Conservation (phyloP, 1,284 basidiomycete species). For the Irpex sp. region DNA sequence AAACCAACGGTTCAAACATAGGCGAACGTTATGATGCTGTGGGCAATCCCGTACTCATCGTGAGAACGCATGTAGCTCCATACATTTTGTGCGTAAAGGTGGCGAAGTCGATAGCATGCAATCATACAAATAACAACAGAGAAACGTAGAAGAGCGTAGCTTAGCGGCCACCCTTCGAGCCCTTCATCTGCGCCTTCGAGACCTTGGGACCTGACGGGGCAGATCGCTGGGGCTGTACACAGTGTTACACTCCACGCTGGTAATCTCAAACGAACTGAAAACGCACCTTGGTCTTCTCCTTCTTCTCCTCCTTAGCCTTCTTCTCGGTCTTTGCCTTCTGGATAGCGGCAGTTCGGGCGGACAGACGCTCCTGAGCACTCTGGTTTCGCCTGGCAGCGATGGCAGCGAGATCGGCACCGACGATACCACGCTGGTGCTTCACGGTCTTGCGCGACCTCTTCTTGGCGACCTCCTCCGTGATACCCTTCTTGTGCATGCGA, state of each 20-base stretch:
- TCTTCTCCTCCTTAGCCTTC: slow-evolving; percentile 95
- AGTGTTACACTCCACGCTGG: background rate
- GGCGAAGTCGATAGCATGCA: slow-evolving; percentile 17
- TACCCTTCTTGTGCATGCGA: slow-evolving; percentile 99
- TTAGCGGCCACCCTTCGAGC: slow-evolving; percentile 73
- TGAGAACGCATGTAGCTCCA: slow-evolving; percentile 24
- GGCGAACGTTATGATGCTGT: background rate
- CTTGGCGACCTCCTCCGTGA: slow-evolving; percentile 99
- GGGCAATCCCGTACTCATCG: background rate
- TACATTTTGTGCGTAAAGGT: slow-evolving; percentile 26
- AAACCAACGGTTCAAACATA: background rate
- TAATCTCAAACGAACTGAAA: background rate
- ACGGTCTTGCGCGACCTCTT: slow-evolving; percentile 96
- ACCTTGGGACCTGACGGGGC: slow-evolving; percentile 72
- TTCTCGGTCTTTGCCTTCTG: slow-evolving; percentile 92
- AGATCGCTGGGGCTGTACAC: slow-evolving; percentile 47
- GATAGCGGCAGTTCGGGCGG: slow-evolving; percentile 83
- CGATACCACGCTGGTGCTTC: slow-evolving; percentile 98
- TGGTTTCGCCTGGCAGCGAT: slow-evolving; percentile 93
- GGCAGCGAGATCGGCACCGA: slow-evolving; percentile 90
- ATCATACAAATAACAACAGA: slow-evolving; percentile 15
- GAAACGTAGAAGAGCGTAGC: slow-evolving; percentile 7
- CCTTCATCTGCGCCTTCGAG: slow-evolving; percentile 96
- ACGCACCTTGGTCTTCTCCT: slow-evolving; percentile 72
- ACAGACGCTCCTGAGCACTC: slow-evolving; percentile 82